Evolutionary conservation across 2,329 filamentous ascomycete genomes (phyloP).

Genomic region (Diaporthe helianthi): DNA sequence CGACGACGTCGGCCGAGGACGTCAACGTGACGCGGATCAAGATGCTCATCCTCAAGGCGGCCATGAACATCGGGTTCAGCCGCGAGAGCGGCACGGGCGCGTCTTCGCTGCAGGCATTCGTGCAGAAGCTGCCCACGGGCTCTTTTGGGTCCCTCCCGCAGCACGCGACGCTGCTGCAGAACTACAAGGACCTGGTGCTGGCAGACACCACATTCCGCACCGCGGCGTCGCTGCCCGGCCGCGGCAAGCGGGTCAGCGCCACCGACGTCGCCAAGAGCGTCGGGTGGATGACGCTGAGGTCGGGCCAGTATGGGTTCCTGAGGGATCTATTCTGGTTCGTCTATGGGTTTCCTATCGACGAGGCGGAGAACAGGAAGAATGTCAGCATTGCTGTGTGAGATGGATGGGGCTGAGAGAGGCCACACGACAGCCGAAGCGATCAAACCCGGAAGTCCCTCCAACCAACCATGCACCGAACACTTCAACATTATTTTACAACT

Average conservation of each 20-base stretch:
- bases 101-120: conserved; percentile 73
- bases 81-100: conserved; percentile 52
- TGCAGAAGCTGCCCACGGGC: conserved; percentile 75
- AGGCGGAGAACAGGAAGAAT: conserved; percentile 72
- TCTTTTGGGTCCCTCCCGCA: conserved; percentile 78
- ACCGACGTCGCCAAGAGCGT: conserved; percentile 84
- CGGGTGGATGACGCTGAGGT: conserved; percentile 73
- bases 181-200: conserved; percentile 81
- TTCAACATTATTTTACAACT: neutral
- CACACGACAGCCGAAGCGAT: neutral
- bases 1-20: conserved; percentile 73
- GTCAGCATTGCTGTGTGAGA: conserved; percentile 64
- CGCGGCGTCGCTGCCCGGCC: conserved; percentile 59
- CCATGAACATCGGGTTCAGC: conserved; percentile 82
- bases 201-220: conserved; percentile 72
- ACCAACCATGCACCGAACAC: neutral
- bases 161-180: conserved; percentile 75
- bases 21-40: conserved; percentile 80
- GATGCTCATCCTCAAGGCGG: conserved; percentile 81
- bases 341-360: conserved; percentile 83
- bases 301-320: conserved; percentile 77
- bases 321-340: conserved; percentile 83
- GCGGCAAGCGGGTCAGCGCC: conserved; percentile 67
- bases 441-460: neutral
- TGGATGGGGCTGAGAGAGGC: neutral